A percentile compares a stretch with the other conserved stretches of the same genome.
Conservation (phyloP, 371 early-diverging fungal species). For the Mucor ambiguus region DNA sequence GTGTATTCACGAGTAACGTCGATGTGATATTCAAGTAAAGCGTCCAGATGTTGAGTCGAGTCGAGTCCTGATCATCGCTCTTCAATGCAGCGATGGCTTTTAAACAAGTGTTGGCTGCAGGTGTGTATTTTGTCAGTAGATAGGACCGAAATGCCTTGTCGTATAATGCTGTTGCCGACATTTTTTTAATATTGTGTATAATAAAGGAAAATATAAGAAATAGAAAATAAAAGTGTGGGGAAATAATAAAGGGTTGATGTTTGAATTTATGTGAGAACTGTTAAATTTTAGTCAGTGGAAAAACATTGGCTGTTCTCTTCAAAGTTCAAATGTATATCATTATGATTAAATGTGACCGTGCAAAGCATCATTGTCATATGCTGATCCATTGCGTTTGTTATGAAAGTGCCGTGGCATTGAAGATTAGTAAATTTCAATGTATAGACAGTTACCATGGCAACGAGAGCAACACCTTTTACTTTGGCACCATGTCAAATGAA, state of each 20-base stretch:
- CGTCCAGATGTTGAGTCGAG: constrained; percentile 26
- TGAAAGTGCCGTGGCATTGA: no score
- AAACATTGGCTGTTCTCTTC: constrained; percentile 1
- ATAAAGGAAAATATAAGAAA: background rate
- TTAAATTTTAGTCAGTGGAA: background rate
- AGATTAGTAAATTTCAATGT: background rate
- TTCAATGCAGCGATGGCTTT: constrained; percentile 21
- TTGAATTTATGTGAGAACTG: background rate
- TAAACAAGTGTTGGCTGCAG: constrained; percentile 23
- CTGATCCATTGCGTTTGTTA: background rate
- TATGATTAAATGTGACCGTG: background rate
- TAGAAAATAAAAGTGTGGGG: constrained; percentile 10
- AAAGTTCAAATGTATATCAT: background rate
- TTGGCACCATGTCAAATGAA: background rate
- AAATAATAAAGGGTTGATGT: background rate
- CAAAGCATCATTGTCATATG: background rate
- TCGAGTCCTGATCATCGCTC: background rate
- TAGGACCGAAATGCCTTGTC: constrained; percentile 31
- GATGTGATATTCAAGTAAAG: constrained; percentile 44
- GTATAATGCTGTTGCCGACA: constrained; percentile 20
- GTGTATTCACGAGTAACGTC: constrained; percentile 14
- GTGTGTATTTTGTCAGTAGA: constrained; percentile 25
- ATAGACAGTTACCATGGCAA: background rate
- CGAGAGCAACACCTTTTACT: background rate
- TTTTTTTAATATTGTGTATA: background rate